These are phyloP conservation scores for Amaranthus palmeri DNA, from an alignment of 148 eudicot species.

Conservation along the genomic window DNA sequence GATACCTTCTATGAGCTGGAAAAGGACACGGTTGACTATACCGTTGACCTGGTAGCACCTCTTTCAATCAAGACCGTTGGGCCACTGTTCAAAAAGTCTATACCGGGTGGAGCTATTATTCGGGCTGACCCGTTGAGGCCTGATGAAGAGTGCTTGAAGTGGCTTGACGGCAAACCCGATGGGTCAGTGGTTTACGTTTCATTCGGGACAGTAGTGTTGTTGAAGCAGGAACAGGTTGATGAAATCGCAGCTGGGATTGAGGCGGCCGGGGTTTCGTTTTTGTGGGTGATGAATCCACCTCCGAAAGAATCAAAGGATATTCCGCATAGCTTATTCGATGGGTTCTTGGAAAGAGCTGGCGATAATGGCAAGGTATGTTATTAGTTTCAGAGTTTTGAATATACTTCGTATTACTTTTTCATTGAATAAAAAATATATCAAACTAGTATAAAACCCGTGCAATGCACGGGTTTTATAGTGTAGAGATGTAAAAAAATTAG, in stretches of 20 bases:
- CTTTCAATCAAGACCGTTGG: conserved; percentile 61
- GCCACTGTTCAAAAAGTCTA: conserved; percentile 44
- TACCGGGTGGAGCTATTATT: conserved; percentile 15
- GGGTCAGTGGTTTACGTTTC: conserved; percentile 65
- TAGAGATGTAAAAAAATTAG: no score
- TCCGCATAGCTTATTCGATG: conserved; percentile 41
- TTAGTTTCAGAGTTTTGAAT: no score
- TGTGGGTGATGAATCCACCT: conserved; percentile 78
- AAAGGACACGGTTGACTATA: conserved; percentile 40
- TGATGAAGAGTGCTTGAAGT: conserved; percentile 38
- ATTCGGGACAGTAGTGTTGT: conserved; percentile 57
- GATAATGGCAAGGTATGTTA: conserved; percentile 44
- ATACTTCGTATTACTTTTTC: no score
- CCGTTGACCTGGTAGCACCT: conserved; percentile 24
- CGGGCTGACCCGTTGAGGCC: conserved; percentile 48
- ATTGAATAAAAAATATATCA: no score
- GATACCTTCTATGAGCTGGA: conserved; percentile 78
- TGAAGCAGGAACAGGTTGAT: conserved; percentile 60
- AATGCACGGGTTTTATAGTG: no score
- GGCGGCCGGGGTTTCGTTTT: conserved; percentile 42
- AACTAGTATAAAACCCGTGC: no score
- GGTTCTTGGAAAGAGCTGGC: conserved; percentile 53
- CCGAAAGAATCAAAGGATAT: conserved; percentile 18
- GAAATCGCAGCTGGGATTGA: conserved; percentile 65
- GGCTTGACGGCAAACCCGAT: conserved; percentile 52